Percentiles rank a stretch among this genome's conserved stretches.
Evolutionary conservation across 192 early-diverging fungal genomes (phyloP).

Genomic region (Cetraspora pellucida): DNA sequence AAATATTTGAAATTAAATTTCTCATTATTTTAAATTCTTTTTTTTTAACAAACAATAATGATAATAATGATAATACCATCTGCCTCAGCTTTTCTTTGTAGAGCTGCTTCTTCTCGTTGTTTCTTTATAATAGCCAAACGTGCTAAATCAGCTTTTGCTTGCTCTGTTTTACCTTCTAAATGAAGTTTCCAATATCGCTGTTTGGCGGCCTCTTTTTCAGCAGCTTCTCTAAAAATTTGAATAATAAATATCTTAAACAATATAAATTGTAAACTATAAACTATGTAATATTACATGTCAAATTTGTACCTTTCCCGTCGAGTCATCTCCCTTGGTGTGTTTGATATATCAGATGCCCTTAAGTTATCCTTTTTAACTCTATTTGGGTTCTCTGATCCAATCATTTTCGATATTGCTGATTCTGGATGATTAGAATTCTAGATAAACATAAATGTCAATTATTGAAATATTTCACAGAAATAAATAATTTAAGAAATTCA

Average conservation of each 20-base stretch:
- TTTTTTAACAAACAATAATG: background rate
- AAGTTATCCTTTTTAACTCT: constrained; percentile 21
- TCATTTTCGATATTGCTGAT: background rate
- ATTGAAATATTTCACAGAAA: no score
- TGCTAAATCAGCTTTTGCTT: constrained; percentile 55
- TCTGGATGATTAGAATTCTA: no score
- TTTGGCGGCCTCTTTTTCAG: constrained; percentile 53
- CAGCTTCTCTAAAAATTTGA: constrained; percentile 46
- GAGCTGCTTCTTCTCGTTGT: constrained; percentile 57
- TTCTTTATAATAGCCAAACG: constrained; percentile 52
- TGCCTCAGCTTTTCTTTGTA: constrained; percentile 48
- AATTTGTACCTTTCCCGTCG: constrained; percentile 25
- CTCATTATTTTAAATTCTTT: background rate
- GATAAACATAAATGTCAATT: no score
- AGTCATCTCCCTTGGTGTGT: constrained; percentile 18
- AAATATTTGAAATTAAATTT: background rate
- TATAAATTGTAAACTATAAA: background rate
- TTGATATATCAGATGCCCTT: constrained; percentile 11
- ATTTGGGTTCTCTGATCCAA: constrained; percentile 29
- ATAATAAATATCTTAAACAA: background rate
- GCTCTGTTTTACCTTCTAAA: constrained; percentile 55
- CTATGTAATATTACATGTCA: background rate
- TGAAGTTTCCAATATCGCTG: constrained; percentile 57
- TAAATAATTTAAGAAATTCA: no score
- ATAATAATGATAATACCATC: constrained; percentile 41